These are phyloP conservation scores for Suhomyces emberorum DNA, from an alignment of 805 yeast species.

Conservation along the genomic window DNA sequence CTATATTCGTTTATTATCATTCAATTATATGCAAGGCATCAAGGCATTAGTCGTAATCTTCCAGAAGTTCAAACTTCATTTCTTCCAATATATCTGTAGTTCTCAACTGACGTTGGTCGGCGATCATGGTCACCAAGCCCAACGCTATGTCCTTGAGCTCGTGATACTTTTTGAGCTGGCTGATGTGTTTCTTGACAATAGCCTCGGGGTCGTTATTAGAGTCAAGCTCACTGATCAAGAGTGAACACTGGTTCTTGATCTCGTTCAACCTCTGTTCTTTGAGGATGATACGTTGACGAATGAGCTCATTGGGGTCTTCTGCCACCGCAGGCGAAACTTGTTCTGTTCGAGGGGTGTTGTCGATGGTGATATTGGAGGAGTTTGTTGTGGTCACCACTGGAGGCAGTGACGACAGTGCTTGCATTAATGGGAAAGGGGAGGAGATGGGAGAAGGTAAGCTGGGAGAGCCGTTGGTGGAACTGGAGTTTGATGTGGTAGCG, in stretches of 20 bases:
- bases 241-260: constrained; percentile 30
- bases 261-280: constrained; percentile 24
- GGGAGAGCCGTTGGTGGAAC: neutral
- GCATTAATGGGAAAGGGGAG: constrained; percentile 1
- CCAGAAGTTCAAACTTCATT: constrained; percentile 35
- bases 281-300: constrained; percentile 4
- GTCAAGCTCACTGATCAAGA: constrained; percentile 31
- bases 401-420: neutral
- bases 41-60: constrained; percentile 5
- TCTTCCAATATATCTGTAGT: constrained; percentile 50
- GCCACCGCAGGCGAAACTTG: neutral
- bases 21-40: neutral
- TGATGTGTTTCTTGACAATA: constrained; percentile 51
- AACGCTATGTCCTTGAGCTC: constrained; percentile 62
- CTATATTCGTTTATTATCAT: no score
- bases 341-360: constrained; percentile 8
- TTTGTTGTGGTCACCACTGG: neutral
- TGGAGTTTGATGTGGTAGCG: neutral
- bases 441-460: constrained; percentile 1
- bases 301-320: constrained; percentile 3
- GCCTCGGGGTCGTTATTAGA: constrained; percentile 35
- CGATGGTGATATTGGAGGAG: constrained; percentile 4
- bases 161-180: constrained; percentile 53
- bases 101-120: constrained; percentile 51
- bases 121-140: constrained; percentile 54